Percentiles rank a stretch among this genome's conserved stretches.
Conservation (phyloP, 1,139 yeast genomes). For the Suhomyces taliae region DNA sequence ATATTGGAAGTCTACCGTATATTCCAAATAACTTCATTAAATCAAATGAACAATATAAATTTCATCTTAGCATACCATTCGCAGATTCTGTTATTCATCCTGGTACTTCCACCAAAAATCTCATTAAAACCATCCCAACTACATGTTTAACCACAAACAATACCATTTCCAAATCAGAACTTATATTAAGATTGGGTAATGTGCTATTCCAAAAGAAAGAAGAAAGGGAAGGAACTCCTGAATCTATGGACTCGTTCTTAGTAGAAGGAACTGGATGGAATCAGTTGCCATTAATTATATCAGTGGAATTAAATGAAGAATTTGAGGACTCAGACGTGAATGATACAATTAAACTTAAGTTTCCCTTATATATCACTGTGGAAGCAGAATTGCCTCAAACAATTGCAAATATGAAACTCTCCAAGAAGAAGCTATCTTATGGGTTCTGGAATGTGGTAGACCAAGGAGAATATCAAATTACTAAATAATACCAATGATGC, state of each 20-base stretch:
- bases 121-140: constrained; percentile 34
- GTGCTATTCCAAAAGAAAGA: constrained; percentile 9
- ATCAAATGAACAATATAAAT: constrained; percentile 8
- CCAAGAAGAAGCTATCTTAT: constrained; percentile 24
- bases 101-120: constrained; percentile 14
- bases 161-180: constrained; percentile 32
- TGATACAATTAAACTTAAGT: constrained; percentile 11
- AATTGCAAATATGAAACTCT: constrained; percentile 18
- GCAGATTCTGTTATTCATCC: constrained; percentile 22
- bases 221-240: constrained; percentile 10
- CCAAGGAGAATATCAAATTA: constrained; percentile 15
- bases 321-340: not conserved
- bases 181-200: constrained; percentile 28
- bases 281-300: constrained; percentile 29
- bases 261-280: constrained; percentile 37
- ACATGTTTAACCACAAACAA: constrained; percentile 31
- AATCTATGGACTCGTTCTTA: constrained; percentile 21
- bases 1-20: constrained; percentile 18
- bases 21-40: constrained; percentile 15
- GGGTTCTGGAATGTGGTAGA: constrained; percentile 37
- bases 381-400: constrained; percentile 26
- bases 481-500: not conserved
- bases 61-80: constrained; percentile 27
- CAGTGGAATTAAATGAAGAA: constrained; percentile 9
- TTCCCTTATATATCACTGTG: constrained; percentile 34